A percentile compares a stretch with the other conserved stretches of the same genome.
Conservation (phyloP, 345 rosid species). For the Melastoma malabathricum region DNA sequence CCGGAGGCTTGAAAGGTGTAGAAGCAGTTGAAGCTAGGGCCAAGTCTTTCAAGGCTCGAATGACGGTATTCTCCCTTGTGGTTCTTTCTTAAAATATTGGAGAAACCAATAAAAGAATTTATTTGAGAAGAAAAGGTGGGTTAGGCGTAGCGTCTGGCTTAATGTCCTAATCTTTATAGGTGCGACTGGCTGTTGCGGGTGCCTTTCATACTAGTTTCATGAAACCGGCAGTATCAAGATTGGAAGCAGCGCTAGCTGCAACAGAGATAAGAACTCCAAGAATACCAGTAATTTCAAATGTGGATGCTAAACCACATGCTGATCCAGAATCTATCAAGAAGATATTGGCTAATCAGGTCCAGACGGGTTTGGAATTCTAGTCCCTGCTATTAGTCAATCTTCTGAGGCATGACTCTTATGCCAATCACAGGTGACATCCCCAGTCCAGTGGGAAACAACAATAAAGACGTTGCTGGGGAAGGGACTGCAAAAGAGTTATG, state of each 20-base stretch:
- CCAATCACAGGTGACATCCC: slow-evolving; percentile 70
- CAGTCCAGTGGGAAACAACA: slow-evolving; percentile 99
- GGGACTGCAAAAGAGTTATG: slow-evolving; percentile 74
- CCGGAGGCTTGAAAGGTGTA: slow-evolving; percentile 87
- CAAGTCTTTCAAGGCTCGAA: slow-evolving; percentile 89
- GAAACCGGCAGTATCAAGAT: slow-evolving; percentile 95
- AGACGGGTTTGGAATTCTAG: not conserved
- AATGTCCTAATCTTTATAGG: slow-evolving; percentile 25
- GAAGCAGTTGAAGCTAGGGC: slow-evolving; percentile 92
- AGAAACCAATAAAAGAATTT: not conserved
- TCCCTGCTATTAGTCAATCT: not conserved
- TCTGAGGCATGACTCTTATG: not conserved
- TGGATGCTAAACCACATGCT: slow-evolving; percentile 87
- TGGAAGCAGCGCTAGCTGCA: slow-evolving; percentile 77
- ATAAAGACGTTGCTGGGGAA: slow-evolving; percentile 56
- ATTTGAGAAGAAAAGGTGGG: not conserved
- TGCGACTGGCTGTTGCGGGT: slow-evolving; percentile 92
- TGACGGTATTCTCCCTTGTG: slow-evolving; percentile 40
- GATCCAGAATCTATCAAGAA: slow-evolving; percentile 84
- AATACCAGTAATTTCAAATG: slow-evolving; percentile 92
- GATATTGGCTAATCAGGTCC: slow-evolving; percentile 75
- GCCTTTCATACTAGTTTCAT: slow-evolving; percentile 95
- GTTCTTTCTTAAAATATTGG: not conserved
- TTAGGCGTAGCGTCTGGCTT: not conserved
- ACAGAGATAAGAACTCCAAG: slow-evolving; percentile 67